Evolutionary conservation across 495 filamentous ascomycete species (phyloP).

Genomic region (Trichodelitschia bisporula): DNA sequence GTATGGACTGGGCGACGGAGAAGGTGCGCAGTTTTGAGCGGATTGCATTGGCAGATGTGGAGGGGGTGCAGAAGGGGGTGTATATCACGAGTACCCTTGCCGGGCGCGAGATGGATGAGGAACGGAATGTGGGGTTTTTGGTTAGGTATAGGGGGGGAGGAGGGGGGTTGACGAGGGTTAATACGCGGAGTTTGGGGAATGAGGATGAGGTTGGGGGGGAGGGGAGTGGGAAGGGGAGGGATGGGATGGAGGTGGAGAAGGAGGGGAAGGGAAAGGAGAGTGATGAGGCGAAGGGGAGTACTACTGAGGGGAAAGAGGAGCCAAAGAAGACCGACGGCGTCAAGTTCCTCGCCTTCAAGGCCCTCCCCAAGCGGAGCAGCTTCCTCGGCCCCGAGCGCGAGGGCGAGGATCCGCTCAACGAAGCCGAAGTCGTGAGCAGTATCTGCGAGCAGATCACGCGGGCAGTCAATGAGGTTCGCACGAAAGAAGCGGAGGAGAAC

Average conservation of each 20-base stretch:
- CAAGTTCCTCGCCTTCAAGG: slow-evolving; percentile 38
- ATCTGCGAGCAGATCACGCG: slow-evolving; percentile 39
- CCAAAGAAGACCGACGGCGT: slow-evolving; percentile 12
- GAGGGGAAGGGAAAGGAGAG: too few species aligned
- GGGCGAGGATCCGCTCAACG: slow-evolving; percentile 23
- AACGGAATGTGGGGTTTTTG: slow-evolving; percentile 59
- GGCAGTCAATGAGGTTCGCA: slow-evolving; percentile 12
- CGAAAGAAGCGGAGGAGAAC: slow-evolving; percentile 1
- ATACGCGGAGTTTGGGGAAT: slow-evolving; percentile 59
- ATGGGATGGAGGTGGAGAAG: slow-evolving; percentile 11
- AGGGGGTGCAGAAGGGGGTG: slow-evolving; percentile 45
- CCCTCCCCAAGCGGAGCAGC: slow-evolving; percentile 28
- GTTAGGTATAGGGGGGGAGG: slow-evolving; percentile 40
- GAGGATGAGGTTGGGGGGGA: slow-evolving; percentile 14
- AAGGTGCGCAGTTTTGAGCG: slow-evolving; percentile 78
- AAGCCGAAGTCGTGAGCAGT: slow-evolving; percentile 40
- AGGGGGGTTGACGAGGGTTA: slow-evolving; percentile 44
- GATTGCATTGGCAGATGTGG: slow-evolving; percentile 49
- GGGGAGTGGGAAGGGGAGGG: slow-evolving; percentile 8
- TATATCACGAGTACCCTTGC: slow-evolving; percentile 80
- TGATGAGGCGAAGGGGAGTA: too few species aligned
- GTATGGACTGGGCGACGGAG: slow-evolving; percentile 80
- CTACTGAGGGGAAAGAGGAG: slow-evolving; percentile 4
- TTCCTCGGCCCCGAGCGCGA: slow-evolving; percentile 14
- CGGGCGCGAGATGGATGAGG: slow-evolving; percentile 42